Conservation (phyloP, 2,329 filamentous ascomycete species). For the Simplicillium aogashimaense region DNA sequence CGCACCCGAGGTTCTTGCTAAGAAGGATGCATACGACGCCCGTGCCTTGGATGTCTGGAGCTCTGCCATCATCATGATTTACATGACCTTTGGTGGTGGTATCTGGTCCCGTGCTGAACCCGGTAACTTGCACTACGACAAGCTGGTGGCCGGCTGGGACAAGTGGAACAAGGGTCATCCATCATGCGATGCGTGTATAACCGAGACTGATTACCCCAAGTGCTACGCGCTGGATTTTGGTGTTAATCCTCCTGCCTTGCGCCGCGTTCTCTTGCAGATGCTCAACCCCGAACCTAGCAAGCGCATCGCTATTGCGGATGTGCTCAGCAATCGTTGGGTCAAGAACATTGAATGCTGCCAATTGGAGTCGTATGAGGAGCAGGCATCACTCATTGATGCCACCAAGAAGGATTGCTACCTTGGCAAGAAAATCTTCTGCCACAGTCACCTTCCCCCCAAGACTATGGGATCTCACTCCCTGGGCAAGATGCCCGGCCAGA, state of each 20-base stretch:
- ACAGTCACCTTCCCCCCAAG: conserved; percentile 45
- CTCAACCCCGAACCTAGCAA: conserved; percentile 66
- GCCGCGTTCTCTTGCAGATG: conserved; percentile 69
- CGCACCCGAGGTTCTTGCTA: conserved; percentile 71
- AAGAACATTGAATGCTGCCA: conserved; percentile 72
- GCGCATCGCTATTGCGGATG: conserved; percentile 59
- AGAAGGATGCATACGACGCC: conserved; percentile 58
- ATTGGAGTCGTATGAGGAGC: conserved; percentile 58
- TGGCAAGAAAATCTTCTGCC: conserved; percentile 43
- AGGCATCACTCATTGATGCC: conserved; percentile 49
- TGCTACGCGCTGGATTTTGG: conserved; percentile 54
- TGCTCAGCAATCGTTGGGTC: conserved; percentile 62
- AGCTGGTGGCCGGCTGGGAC: conserved; percentile 58
- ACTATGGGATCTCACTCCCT: conserved; percentile 35
- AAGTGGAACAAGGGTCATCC: conserved; percentile 51
- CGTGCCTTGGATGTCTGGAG: conserved; percentile 80
- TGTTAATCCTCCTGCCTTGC: conserved; percentile 58
- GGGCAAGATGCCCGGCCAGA: conserved; percentile 45
- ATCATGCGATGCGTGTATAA: conserved; percentile 24
- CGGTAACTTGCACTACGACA: conserved; percentile 49
- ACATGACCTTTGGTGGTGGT: conserved; percentile 60
- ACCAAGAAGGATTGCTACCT: conserved; percentile 41
- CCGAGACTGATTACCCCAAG: conserved; percentile 55
- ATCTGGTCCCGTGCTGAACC: conserved; percentile 63
- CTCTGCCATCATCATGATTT: conserved; percentile 72